These are phyloP conservation scores for Panaeolus cyanescens DNA, from an alignment of 768 basidiomycete genomes.

Conservation along the genomic window DNA sequence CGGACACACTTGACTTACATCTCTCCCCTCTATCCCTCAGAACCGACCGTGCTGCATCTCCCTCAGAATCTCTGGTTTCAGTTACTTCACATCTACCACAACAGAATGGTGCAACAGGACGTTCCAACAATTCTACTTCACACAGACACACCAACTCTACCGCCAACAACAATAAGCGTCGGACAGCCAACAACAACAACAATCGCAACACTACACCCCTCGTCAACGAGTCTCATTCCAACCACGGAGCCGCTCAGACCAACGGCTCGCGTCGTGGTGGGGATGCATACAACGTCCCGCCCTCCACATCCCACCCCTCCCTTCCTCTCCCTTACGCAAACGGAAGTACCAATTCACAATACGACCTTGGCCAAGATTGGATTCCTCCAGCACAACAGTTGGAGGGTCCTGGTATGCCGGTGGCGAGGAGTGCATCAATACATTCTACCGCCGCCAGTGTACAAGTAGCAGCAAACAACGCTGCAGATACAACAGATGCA, in stretches of 20 bases:
- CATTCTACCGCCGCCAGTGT: slow-evolving; percentile 32
- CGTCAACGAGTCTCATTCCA: slow-evolving; percentile 34
- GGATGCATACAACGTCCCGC: slow-evolving; percentile 42
- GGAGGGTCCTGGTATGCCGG: slow-evolving; percentile 81
- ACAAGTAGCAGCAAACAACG: slow-evolving; percentile 32
- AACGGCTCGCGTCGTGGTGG: slow-evolving; percentile 32
- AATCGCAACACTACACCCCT: slow-evolving; percentile 42
- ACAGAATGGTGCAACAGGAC: slow-evolving; percentile 29
- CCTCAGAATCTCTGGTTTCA: slow-evolving; percentile 73
- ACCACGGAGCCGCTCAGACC: slow-evolving; percentile 24
- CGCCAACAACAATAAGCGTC: slow-evolving; percentile 43
- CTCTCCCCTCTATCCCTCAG: slow-evolving; percentile 32
- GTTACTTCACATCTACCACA: slow-evolving; percentile 64
- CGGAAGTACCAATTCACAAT: slow-evolving; percentile 33
- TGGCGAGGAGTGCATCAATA: slow-evolving; percentile 46
- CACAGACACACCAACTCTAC: slow-evolving; percentile 17
- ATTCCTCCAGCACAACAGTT: slow-evolving; percentile 55
- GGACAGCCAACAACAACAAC: slow-evolving; percentile 38
- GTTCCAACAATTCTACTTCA: slow-evolving; percentile 27
- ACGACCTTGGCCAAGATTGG: slow-evolving; percentile 51
- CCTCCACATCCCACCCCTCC: slow-evolving; percentile 58
- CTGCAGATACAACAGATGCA: slow-evolving; percentile 38
- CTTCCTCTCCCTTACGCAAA: slow-evolving; percentile 48
- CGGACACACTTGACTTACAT: not conserved
- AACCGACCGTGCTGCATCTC: slow-evolving; percentile 65